Evolutionary conservation across 495 filamentous ascomycete genomes (phyloP), one percentile per base, ranked within the genome.

Genomic region (Neurospora sp.): DNA sequence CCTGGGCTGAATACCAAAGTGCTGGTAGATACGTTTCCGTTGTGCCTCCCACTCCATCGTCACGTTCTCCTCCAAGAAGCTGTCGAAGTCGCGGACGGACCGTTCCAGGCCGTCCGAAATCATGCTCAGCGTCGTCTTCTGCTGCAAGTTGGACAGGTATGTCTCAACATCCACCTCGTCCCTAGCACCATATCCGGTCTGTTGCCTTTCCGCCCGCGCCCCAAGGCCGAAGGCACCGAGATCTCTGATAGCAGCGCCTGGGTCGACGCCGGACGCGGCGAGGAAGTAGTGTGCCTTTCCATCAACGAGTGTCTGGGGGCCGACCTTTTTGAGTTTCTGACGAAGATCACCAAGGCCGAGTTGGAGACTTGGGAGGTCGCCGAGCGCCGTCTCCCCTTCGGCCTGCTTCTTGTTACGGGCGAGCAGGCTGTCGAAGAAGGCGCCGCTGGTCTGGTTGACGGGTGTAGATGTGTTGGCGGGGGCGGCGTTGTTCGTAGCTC

Each of bases 21-120:
- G 96, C 77, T 97, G 89, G 79, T 97, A 97, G 70, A 98, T 97
- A 70, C 90, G 89, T 78, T 91, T 92, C 44, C 94, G 90, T 82
- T 98, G 96, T 7, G 91, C 89, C 71, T 98, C 94, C 95, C 95
- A 98, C 80, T 98, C 93, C 85, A 96, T 90, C 9, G 93, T 93
- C 8, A 98, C 91, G 78, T 96, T 95, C 75, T 97, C 94, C 79
- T 98, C 96, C 61, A 99, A 83, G 80, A 96, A 98, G 45, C 87
- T 81, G 78, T 99, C 94, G 75, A 99, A 98, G 78, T 98, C 95
- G 20, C 89, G 89, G 48, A 93, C 90, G 16, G 94, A 93, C 71
- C 94, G 89, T 75, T 94, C 89, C 74, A 97, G 86, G 27, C 94
- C 92, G 76, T 98, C 94, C 22, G 91, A 87, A 72, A 98, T 93